phyloP scores from a whole-genome alignment of 257 asterid species.

The Ilex asprella region DNA sequence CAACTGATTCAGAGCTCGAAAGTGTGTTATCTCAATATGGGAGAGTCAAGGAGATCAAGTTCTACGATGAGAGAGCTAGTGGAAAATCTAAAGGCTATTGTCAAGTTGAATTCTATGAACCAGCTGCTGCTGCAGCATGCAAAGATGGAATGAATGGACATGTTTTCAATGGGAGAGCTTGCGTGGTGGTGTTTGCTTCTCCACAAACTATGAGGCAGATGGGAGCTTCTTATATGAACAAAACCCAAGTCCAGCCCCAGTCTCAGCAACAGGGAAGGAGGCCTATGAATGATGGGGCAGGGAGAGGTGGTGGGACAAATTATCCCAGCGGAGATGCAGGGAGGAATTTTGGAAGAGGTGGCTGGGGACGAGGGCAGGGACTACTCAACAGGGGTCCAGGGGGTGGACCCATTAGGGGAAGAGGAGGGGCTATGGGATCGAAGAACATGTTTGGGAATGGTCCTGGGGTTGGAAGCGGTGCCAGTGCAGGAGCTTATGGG shows the following conservation, averaged over 20 bases:
- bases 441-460: slow-evolving; percentile 35
- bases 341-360: slow-evolving; percentile 46
- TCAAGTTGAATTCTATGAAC: slow-evolving; percentile 47
- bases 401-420: slow-evolving; percentile 53
- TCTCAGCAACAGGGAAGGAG: slow-evolving; percentile 58
- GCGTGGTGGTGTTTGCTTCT: slow-evolving; percentile 45
- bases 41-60: slow-evolving; percentile 45
- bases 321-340: slow-evolving; percentile 44
- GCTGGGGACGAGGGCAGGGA: slow-evolving; percentile 56
- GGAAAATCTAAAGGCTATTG: slow-evolving; percentile 60
- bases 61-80: slow-evolving; percentile 57
- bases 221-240: slow-evolving; percentile 37
- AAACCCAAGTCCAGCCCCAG: slow-evolving; percentile 36
- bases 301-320: slow-evolving; percentile 61
- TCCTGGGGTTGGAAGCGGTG: slow-evolving; percentile 29
- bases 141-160: slow-evolving; percentile 49
- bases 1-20: slow-evolving; percentile 55
- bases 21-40: slow-evolving; percentile 38
- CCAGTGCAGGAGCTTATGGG: slow-evolving; percentile 37
- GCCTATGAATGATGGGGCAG: slow-evolving; percentile 46
- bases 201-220: slow-evolving; percentile 45
- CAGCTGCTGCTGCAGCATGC: slow-evolving; percentile 45
- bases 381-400: slow-evolving; percentile 58
- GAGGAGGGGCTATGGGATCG: slow-evolving; percentile 37
- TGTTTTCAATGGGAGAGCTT: slow-evolving; percentile 46